Evolutionary conservation across 2,329 filamentous ascomycete species (phyloP), one percentile per base, ranked within the genome.

Genomic region (Hypoxylon sp.): DNA sequence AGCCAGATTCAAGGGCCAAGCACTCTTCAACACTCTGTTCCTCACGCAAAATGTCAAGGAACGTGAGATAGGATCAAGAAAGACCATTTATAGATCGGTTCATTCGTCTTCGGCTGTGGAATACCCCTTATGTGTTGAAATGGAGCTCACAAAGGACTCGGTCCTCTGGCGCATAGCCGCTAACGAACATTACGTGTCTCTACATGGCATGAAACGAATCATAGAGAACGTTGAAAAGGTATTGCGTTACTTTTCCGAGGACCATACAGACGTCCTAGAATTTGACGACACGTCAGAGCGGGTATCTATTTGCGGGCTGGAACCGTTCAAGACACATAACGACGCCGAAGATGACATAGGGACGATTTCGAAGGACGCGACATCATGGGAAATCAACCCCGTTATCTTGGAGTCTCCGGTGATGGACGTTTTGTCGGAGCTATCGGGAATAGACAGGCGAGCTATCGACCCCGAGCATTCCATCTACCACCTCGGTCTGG

Each of bases 401-500:
- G 77, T 78, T 0, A 57, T 72, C 0, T 68, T 68, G 0, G 80
- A 82, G 21, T 65, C 63, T 1, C 70, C 63, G 0, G 81, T 90
- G 19, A 78, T 86, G 1, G 74, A 79, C 1, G 80, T 85, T 0
- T 77, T 91, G 12, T 80, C 84, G 0, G 75, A 83, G 29, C 82
- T 94, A 0, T 91, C 93, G 0, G 86, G 85, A 14, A 78, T 91
- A 0, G 81, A 88, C 0, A 78, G 82, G 16, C 74, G 82, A 0
- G 81, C 87, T 1, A 91, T 97, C 54, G 78, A 80, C 2, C 84
- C 83, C 59, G 81, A 83, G 0, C 86, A 89, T 53, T 92, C 86
- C 0, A 86, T 97, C 11, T 97, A 96, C 77, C 90, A 96, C 68
- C 84, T 97, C 1, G 94, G 94, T 0, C 86, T 97, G 1, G 94